Evolutionary conservation across 2,329 filamentous ascomycete genomes (phyloP), one percentile per base, ranked within the genome.

Genomic region (Salinomyces thailandicus): DNA sequence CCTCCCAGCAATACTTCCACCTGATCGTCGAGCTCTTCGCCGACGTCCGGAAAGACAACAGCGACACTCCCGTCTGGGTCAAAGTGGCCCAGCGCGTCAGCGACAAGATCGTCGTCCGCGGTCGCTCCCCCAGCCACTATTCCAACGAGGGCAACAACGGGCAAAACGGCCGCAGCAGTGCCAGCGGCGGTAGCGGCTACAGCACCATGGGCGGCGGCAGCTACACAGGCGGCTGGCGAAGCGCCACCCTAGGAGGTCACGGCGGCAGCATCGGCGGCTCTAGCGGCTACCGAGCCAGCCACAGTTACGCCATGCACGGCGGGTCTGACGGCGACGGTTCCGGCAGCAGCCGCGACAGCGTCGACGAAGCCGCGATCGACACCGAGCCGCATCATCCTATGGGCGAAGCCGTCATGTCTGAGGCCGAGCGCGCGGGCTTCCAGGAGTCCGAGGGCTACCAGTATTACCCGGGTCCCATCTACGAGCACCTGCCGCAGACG

Each of bases 1-100:
- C 86, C 1, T 85, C 86, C 13, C 86, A 95, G 55, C 87, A 94
- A 51, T 93, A 86, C 59, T 94, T 93, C 53, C 84, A 91, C 51
- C 69, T 95, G n/a, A 75, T 93, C 31, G 79, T 93, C 3, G 85
- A 93, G 55, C 73, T 93, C 1, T 85, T 77, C 60, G 84, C 74
- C 5, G 78, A 87, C 45, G 64, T 85, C 5, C 70, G 75, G 2
- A 54, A 59, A 19, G 66, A 56, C 4, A 52, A 54, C 15, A 55
- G 51, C 39, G 40, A 54, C 47, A 58, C 64, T 13, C 69, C 74
- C 1, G 69, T 73, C 19, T 86, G 72, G 63, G 64, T 86, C 50
- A 80, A 81, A 53, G 68, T 91, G 35, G 83, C 82, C 3, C 74
- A 75, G 39, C 72, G 73, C 32, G 77, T 82, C 51, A 89, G 83